Evolutionary conservation across 441 rosid genomes (phyloP).

Genomic region (Aleurites moluccanus): DNA sequence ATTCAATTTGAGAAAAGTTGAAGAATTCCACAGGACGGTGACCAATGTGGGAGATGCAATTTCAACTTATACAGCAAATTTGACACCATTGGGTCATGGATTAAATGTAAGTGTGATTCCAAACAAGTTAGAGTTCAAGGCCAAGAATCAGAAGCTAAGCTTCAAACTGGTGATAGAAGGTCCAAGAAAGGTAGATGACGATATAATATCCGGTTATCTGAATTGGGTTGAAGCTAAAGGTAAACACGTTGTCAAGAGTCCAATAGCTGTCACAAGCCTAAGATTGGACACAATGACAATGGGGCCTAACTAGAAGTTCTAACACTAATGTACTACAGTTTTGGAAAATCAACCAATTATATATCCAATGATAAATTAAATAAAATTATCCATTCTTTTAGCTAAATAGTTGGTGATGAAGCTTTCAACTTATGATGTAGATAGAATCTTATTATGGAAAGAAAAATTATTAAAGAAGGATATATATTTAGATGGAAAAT

Average conservation of each 20-base stretch:
- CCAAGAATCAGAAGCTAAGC: slow-evolving; percentile 39
- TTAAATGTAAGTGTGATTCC: slow-evolving; percentile 37
- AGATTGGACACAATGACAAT: not conserved
- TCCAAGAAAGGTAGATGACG: slow-evolving; percentile 18
- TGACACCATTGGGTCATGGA: slow-evolving; percentile 33
- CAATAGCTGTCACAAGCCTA: slow-evolving; percentile 38
- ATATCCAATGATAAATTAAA: no score
- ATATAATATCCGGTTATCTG: slow-evolving; percentile 35
- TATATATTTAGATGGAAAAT: no score
- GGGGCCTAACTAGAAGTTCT: not conserved
- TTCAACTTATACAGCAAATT: slow-evolving; percentile 33
- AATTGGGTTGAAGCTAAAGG: slow-evolving; percentile 42
- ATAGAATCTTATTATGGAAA: no score
- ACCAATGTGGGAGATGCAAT: slow-evolving; percentile 60
- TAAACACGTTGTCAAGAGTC: slow-evolving; percentile 42
- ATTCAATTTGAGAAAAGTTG: slow-evolving; percentile 29
- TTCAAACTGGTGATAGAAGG: slow-evolving; percentile 44
- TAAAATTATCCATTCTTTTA: no score
- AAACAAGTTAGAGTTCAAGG: slow-evolving; percentile 37
- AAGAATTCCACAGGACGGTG: slow-evolving; percentile 50
- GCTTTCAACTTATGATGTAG: no score
- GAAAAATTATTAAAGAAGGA: no score
- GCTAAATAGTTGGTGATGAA: no score
- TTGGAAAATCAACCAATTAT: no score
- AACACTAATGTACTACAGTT: not conserved